Evolutionary conservation across 305 asterid species (phyloP), one percentile per base, ranked within the genome.

Genomic region (Fraxinus baroniana): DNA sequence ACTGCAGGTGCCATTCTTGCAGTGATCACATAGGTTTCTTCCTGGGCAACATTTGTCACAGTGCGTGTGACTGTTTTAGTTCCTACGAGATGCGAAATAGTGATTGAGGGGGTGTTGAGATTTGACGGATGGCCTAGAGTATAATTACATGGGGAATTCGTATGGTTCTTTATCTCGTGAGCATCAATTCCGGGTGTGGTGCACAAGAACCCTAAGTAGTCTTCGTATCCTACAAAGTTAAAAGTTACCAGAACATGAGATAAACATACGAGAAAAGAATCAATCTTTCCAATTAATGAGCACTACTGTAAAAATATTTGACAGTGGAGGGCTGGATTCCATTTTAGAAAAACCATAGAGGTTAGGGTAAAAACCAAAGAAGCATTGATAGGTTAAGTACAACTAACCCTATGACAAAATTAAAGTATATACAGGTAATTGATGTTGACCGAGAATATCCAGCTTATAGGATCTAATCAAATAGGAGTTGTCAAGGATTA

Each of bases 131-230:
- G 97, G 73, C 91, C 96, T 0, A 97, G 92, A 46, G 97, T 95
- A 89, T 97, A 97, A 79, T 97, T 97, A 93, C 99, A 97, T n/a
- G 98, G 97, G 55, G 89, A 84, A 52, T 92, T 84, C 0, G 92
- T 93, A 93, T 87, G 90, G 73, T 93, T 97, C 79, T 33, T 85
- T 52, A 97, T 88, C 87, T 95, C 98, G 0, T 89, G 89, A 28
- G 90, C 79, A 74, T 93, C 90, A 78, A 94, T 88, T 39, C 98
- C 98, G 0, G 98, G 99, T 6, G 92, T 84, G 3, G 99, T 92
- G 93, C 99, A 97, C 84, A 97, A 83, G 96, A 97, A 97, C 66
- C 99, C 97, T 88, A 95, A 32, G 91, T 95, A 97, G 88, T 97
- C 99, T 78, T 89, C 90, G 39, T 92, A 97, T 78, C 98, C 99